Base-by-base conservation (phyloP, 306 rosid genomes). In the Prosopis cineraria region DNA sequence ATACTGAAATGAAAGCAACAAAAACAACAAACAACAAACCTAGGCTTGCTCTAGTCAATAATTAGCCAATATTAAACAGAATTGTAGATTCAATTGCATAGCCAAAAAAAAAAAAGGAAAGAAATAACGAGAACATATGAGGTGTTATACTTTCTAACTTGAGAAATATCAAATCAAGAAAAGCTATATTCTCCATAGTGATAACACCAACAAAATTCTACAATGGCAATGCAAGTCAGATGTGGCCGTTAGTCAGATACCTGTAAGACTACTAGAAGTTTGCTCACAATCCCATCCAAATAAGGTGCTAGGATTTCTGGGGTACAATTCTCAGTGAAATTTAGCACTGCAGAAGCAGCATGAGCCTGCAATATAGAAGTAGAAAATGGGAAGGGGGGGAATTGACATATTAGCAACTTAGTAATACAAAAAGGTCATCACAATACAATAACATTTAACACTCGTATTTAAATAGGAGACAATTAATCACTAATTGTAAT, bases 311-410 rank as follows among this genome's bases (percentile, higher is more conserved):
- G 85, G 39, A 88, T 85, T 80, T 87, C 87, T 10, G 93, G 86
- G 63, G 88, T 88, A 72, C 96, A 90, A 81, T 88, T 90, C 84
- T 90, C 96, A 31, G 91, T 86, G 75, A 90, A 88, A 80, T 90
- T 90, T 37, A 90, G 86, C 65, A 88, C 90, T 19, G 96, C 96
- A 66, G 96, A 90, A 70, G 96, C 96, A 56, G 96, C 96, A 80
- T 88, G 96, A 48, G 96, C 96, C 96, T 88, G 90, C 41, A 76
- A 78, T 40, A 53, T 43, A 63, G 55, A 81, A 48, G 37, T 12
- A 43, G 47, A 48, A 79, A 79, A 41, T 33, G 36, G 31, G 58
- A 78, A 67, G 52, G 47, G 37, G 55, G 52, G 47, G 37, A 48
- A 58, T 50, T 47, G 47, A 36, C 53, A 52, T 45, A 43, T 59